Conservation (phyloP, 2,329 filamentous ascomycete genomes). For the Fusarium sp. region DNA sequence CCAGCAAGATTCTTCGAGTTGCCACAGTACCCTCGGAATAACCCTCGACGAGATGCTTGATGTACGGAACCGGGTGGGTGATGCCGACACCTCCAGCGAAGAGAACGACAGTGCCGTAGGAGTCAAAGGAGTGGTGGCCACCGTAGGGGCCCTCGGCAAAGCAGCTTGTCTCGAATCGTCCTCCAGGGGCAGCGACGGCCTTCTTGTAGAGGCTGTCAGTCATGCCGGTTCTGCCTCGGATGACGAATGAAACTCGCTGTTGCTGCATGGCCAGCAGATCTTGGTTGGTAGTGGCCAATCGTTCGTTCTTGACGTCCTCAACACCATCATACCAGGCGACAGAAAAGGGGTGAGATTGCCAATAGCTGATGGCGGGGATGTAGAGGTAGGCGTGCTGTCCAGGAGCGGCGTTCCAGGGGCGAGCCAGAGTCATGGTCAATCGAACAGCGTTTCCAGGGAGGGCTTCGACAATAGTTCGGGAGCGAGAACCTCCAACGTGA, state of each 20-base stretch:
- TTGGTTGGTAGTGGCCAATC: constrained; percentile 68
- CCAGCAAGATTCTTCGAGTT: constrained; percentile 76
- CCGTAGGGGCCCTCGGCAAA: constrained; percentile 83
- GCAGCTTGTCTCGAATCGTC: constrained; percentile 71
- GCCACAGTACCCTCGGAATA: constrained; percentile 76
- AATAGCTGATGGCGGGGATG: constrained; percentile 76
- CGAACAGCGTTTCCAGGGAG: constrained; percentile 80
- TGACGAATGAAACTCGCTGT: constrained; percentile 76
- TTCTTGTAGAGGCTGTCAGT: constrained; percentile 76
- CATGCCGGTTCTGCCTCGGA: constrained; percentile 79
- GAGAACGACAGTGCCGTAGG: constrained; percentile 81
- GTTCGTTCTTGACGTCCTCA: constrained; percentile 61
- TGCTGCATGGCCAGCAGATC: constrained; percentile 70
- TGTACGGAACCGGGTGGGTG: constrained; percentile 81
- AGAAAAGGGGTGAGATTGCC: constrained; percentile 84
- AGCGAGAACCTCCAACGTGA: constrained; percentile 75
- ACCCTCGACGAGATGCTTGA: constrained; percentile 77
- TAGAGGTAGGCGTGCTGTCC: constrained; percentile 86
- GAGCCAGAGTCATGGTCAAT: constrained; percentile 78
- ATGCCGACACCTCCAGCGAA: constrained; percentile 86
- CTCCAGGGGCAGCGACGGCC: constrained; percentile 69
- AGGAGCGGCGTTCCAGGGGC: constrained; percentile 79
- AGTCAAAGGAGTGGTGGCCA: constrained; percentile 75
- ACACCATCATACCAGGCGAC: constrained; percentile 80
- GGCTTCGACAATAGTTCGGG: constrained; percentile 76